These are phyloP conservation scores for Mycosphaerelloides madeirae DNA, from an alignment of 2,329 filamentous ascomycete genomes.

Conservation along the genomic window DNA sequence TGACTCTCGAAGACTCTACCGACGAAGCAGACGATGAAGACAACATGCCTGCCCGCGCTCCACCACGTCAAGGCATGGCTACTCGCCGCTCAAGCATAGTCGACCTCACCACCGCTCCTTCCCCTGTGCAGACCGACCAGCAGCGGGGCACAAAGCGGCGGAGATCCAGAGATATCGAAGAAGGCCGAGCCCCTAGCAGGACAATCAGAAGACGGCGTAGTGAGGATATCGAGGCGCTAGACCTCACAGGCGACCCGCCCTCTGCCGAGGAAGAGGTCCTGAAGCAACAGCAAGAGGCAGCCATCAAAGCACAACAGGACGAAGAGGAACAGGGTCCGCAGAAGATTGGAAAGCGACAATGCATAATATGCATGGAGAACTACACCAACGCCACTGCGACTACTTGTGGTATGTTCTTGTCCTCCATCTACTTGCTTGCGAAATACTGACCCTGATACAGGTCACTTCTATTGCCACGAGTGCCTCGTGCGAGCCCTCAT, in stretches of 20 bases:
- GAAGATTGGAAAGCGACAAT: constrained; percentile 48
- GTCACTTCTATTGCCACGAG: constrained; percentile 61
- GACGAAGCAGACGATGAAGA: constrained; percentile 4
- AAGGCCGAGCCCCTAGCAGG: constrained; percentile 11
- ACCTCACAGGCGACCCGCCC: constrained; percentile 16
- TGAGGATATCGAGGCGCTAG: constrained; percentile 16
- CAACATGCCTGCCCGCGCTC: constrained; percentile 8
- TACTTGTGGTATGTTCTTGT: constrained; percentile 50
- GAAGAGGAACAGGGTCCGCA: constrained; percentile 23
- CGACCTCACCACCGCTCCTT: constrained; percentile 12
- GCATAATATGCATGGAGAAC: constrained; percentile 61
- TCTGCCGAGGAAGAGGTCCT: constrained; percentile 34
- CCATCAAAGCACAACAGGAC: constrained; percentile 23
- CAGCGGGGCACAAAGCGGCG: constrained; percentile 10
- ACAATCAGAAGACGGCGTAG: not conserved
- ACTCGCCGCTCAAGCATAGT: constrained; percentile 8
- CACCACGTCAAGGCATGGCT: not conserved
- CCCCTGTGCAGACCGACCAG: not conserved
- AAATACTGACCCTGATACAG: constrained; percentile 32
- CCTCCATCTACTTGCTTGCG: not conserved
- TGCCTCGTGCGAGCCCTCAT: constrained; percentile 59
- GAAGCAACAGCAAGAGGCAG: constrained; percentile 23
- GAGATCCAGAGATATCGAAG: constrained; percentile 4
- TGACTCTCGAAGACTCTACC: constrained; percentile 15
- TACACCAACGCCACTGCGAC: constrained; percentile 57